Evolutionary conservation across 2,329 filamentous ascomycete species (phyloP), one percentile per base, ranked within the genome.

Genomic region (Alternaria tenuissima): DNA sequence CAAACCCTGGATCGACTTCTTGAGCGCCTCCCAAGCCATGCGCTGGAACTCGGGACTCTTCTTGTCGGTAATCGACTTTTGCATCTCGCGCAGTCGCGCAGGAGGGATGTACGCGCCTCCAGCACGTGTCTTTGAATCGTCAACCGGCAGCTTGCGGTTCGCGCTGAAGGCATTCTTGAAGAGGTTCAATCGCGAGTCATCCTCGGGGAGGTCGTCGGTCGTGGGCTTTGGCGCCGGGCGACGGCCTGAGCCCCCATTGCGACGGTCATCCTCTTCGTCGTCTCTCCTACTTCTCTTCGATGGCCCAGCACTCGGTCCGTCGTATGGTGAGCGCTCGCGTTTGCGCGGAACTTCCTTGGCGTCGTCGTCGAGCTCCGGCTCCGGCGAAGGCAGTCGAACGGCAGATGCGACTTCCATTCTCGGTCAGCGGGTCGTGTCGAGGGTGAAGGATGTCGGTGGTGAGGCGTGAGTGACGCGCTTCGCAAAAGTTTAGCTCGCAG

Each of bases 1-100:
- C 67, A 99, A 83, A 71, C 95, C 95, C 77, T 99, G 98, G 81
- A 99, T 97, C 49, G 92, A 95, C 84, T 99, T 99, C 83, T 99
- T 99, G 74, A 99, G 83, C 12, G 94, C 94, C 80, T 99, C 95
- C 95, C 95, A 99, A 8, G 94, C 93, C 92, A 99, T 96, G 72
- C 95, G 92, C 85, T 98, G 95, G 77, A 97, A 98, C 81, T 98
- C 95, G 80, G 97, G 96, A 80, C 90, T 96, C 55, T 87, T 89
- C 84, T 96, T 97, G 82, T 99, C 95, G 63, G 93, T 97, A 79
- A 99, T 97, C 80, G 97, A 93, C 54, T 94, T 92, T 82, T 99
- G 95, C 62, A 99, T 87, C 39, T 94, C 94, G 70, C 93, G 89
- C 75, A 99, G 84, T 69, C 93, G 87, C 53, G 94, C 94, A 0